A percentile compares a stretch with the other conserved stretches of the same genome.
phyloP scores from a whole-genome alignment of 306 rosid genomes.

The Dicorynia guianensis region DNA sequence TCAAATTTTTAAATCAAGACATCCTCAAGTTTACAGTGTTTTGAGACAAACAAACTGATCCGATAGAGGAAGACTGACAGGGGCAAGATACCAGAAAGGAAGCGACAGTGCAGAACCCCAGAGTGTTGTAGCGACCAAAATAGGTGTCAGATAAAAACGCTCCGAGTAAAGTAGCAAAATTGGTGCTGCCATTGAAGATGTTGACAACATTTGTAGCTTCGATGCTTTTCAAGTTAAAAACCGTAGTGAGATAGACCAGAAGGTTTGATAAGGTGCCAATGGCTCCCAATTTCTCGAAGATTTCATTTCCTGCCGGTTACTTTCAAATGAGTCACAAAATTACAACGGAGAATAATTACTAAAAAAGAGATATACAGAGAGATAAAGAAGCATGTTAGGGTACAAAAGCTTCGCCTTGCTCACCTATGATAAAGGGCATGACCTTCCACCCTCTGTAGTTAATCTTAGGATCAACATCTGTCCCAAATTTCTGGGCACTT shows the following conservation, averaged over 20 bases:
- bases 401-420: no score
- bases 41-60: no score
- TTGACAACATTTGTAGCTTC: conserved; percentile 57
- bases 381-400: no score
- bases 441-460: no score
- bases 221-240: conserved; percentile 60
- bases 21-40: no score
- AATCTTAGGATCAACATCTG: no score
- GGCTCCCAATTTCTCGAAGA: conserved; percentile 71
- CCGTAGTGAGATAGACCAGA: conserved; percentile 57
- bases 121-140: conserved; percentile 65
- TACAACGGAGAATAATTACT: no score
- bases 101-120: conserved; percentile 50
- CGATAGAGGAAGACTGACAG: no score
- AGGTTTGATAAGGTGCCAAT: conserved; percentile 62
- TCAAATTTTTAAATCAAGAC: no score
- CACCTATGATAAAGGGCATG: no score
- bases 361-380: no score
- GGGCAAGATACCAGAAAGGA: conserved; percentile 55
- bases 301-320: conserved; percentile 59
- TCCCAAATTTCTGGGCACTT: no score
- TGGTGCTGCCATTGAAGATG: conserved; percentile 63
- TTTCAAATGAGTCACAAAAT: conserved; percentile 1
- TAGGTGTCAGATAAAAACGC: conserved; percentile 62
- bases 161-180: conserved; percentile 58